Conservation (phyloP, 2,329 filamentous ascomycete genomes). For the Podosphaera xanthii region DNA sequence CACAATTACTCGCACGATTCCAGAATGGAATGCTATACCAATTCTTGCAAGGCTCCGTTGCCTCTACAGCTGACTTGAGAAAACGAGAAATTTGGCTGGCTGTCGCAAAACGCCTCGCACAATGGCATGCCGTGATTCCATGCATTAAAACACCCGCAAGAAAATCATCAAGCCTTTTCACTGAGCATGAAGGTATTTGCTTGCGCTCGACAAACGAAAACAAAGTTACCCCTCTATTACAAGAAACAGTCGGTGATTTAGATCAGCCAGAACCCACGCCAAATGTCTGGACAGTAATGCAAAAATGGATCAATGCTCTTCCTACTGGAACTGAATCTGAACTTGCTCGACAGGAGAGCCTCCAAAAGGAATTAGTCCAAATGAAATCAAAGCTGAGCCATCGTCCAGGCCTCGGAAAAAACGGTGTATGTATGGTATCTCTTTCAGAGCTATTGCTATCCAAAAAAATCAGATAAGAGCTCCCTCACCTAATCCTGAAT, state of each 20-base stretch:
- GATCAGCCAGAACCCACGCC: slow-evolving; percentile 50
- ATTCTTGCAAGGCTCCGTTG: slow-evolving; percentile 63
- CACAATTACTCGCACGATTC: slow-evolving; percentile 73
- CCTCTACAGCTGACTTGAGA: slow-evolving; percentile 58
- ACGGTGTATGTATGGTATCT: slow-evolving; percentile 34
- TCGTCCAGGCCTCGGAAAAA: slow-evolving; percentile 50
- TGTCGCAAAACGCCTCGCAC: slow-evolving; percentile 60
- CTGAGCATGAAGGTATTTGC: no score
- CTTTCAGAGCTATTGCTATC: background rate
- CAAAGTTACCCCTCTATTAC: slow-evolving; percentile 16
- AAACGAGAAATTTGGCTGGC: slow-evolving; percentile 55
- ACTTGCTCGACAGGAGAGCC: slow-evolving; percentile 36
- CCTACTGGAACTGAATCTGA: slow-evolving; percentile 51
- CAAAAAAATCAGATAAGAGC: background rate
- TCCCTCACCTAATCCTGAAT: background rate
- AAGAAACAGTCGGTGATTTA: slow-evolving; percentile 25
- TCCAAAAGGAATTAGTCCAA: slow-evolving; percentile 54
- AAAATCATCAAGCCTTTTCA: background rate
- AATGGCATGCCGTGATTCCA: slow-evolving; percentile 70
- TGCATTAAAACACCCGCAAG: slow-evolving; percentile 23
- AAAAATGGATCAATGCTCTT: slow-evolving; percentile 81
- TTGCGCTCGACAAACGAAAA: slow-evolving; percentile 9
- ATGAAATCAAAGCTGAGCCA: slow-evolving; percentile 51
- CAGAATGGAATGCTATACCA: slow-evolving; percentile 90
- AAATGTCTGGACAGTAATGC: slow-evolving; percentile 86